Evolutionary conservation across 2,329 filamentous ascomycete genomes (phyloP).

Genomic region (Nemania sp.): DNA sequence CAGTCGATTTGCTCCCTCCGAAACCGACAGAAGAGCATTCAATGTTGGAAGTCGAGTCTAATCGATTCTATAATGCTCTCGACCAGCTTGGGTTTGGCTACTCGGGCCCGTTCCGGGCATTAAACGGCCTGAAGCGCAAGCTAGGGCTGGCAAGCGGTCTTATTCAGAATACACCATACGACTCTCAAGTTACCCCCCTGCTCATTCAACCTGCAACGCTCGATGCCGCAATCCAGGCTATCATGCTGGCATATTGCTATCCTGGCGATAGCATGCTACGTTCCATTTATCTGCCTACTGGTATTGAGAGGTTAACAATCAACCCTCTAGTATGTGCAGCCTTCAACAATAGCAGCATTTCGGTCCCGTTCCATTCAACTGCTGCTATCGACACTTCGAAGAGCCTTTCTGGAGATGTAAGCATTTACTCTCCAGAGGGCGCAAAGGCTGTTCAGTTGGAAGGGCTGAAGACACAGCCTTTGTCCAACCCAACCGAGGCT

Average conservation of each 20-base stretch:
- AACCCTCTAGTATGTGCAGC: slow-evolving; percentile 8
- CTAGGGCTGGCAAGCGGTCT: neutral
- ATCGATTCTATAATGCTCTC: slow-evolving; percentile 4
- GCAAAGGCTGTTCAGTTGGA: slow-evolving; percentile 17
- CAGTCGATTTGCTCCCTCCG: neutral
- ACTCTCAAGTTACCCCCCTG: neutral
- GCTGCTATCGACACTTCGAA: neutral
- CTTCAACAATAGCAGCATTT: neutral
- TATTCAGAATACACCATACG: neutral
- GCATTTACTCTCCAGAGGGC: slow-evolving; percentile 16
- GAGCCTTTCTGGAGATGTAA: slow-evolving; percentile 10
- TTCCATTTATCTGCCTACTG: slow-evolving; percentile 14
- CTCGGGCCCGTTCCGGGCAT: neutral
- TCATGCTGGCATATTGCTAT: slow-evolving; percentile 18
- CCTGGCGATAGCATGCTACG: slow-evolving; percentile 16
- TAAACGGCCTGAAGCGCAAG: slow-evolving; percentile 2
- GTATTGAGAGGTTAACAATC: slow-evolving; percentile 3
- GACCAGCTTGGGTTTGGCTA: slow-evolving; percentile 1
- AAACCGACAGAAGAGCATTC: neutral
- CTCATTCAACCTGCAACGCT: slow-evolving; percentile 18
- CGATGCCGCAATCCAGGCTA: slow-evolving; percentile 18
- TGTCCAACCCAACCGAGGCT: slow-evolving; percentile 12
- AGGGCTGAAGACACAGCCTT: slow-evolving; percentile 15
- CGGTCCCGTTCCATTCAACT: slow-evolving; percentile 9
- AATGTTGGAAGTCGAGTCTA: neutral